Evolutionary conservation across 768 basidiomycete genomes (phyloP).

Genomic region (Boletus eberwhitei): DNA sequence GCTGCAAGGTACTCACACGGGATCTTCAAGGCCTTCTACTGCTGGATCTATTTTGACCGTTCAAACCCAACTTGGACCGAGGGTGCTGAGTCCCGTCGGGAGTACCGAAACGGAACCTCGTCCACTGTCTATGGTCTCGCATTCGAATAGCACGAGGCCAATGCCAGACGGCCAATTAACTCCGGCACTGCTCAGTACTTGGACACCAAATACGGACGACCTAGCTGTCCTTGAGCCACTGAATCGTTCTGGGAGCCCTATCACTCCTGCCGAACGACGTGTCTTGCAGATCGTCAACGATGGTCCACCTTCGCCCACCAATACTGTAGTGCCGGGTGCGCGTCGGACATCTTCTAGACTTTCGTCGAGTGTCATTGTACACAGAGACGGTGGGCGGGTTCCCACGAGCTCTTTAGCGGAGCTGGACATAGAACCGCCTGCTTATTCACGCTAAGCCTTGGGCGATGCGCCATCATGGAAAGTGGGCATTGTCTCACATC

Average conservation of each 20-base stretch:
- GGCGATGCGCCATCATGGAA: background rate
- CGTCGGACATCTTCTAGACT: background rate
- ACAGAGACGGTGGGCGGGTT: constrained; percentile 27
- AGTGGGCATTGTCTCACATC: background rate
- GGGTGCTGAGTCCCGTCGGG: constrained; percentile 2
- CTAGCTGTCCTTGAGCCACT: constrained; percentile 14
- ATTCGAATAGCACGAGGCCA: constrained; percentile 11
- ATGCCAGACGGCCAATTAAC: background rate
- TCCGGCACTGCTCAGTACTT: constrained; percentile 2
- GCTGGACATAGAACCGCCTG: constrained; percentile 15
- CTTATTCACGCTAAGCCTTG: constrained; percentile 20
- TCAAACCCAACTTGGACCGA: constrained; percentile 15
- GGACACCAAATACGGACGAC: constrained; percentile 23
- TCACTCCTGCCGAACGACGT: constrained; percentile 20
- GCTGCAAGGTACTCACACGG: constrained; percentile 13
- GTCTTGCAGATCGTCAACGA: constrained; percentile 30
- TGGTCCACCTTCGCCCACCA: constrained; percentile 19
- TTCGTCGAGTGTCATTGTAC: constrained; percentile 19
- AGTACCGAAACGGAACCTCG: constrained; percentile 10
- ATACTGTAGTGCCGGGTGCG: background rate
- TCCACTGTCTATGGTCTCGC: constrained; percentile 23
- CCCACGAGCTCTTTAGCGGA: background rate
- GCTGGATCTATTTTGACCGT: constrained; percentile 39
- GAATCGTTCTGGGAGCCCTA: constrained; percentile 22
- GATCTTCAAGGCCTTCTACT: constrained; percentile 42